phyloP scores from a whole-genome alignment of 2,329 filamentous ascomycete species.

The Allantophomopsis lycopodina region DNA sequence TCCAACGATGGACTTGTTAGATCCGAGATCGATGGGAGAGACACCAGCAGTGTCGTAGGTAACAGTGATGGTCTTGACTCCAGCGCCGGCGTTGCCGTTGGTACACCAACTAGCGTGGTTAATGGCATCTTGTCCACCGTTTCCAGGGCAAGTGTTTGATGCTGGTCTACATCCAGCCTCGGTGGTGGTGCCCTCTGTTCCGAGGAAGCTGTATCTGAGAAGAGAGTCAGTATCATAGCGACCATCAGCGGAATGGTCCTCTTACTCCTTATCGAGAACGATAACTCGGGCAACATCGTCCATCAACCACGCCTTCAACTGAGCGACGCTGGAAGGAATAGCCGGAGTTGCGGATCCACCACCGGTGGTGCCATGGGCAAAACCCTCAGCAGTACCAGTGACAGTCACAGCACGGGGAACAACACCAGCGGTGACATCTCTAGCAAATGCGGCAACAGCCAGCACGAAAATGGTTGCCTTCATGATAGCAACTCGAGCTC shows the following conservation, averaged over 20 bases:
- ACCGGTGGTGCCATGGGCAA: slow-evolving; percentile 35
- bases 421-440: not conserved
- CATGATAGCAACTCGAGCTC: too few relatives aligned
- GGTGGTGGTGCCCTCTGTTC: slow-evolving; percentile 36
- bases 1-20: slow-evolving; percentile 16
- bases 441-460: too few relatives aligned
- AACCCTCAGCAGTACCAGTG: slow-evolving; percentile 7
- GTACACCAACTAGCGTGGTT: slow-evolving; percentile 44
- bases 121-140: slow-evolving; percentile 35
- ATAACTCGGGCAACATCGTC: slow-evolving; percentile 40
- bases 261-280: slow-evolving; percentile 34
- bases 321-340: slow-evolving; percentile 34
- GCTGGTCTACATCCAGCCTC: slow-evolving; percentile 43
- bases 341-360: slow-evolving; percentile 39
- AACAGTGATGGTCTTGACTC: slow-evolving; percentile 3
- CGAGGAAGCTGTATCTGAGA: slow-evolving; percentile 32
- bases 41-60: slow-evolving; percentile 13
- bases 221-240: not conserved
- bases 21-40: slow-evolving; percentile 11
- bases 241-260: not conserved
- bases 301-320: slow-evolving; percentile 45
- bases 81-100: slow-evolving; percentile 19
- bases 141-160: slow-evolving; percentile 25
- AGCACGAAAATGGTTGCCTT: too few relatives aligned
- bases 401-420: slow-evolving; percentile 2